Evolutionary conservation across 1,139 yeast genomes (phyloP).

Genomic region (Sugiyamaella japonica): DNA sequence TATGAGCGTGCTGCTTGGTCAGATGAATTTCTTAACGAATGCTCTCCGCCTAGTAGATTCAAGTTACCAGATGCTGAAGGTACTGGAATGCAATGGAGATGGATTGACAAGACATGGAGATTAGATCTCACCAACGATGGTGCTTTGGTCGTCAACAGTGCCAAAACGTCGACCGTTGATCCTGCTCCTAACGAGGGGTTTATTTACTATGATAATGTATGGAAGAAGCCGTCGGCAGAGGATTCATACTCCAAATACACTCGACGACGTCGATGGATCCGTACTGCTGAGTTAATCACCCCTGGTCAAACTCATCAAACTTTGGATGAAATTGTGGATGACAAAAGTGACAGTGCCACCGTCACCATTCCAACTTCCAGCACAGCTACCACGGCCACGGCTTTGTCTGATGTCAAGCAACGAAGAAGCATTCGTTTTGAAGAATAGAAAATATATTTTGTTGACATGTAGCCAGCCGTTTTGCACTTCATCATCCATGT

Average conservation of each 20-base stretch:
- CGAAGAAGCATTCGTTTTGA: slow-evolving; percentile 40
- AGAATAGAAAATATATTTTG: slow-evolving; percentile 19
- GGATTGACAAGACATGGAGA: slow-evolving; percentile 94
- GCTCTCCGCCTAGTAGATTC: slow-evolving; percentile 73
- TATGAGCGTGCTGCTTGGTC: slow-evolving; percentile 98
- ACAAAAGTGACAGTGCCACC: not conserved
- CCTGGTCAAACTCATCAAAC: slow-evolving; percentile 22
- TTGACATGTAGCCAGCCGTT: not conserved
- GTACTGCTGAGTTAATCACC: slow-evolving; percentile 81
- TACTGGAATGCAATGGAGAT: slow-evolving; percentile 80
- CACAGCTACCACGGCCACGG: slow-evolving; percentile 2
- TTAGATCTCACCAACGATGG: slow-evolving; percentile 89
- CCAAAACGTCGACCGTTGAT: slow-evolving; percentile 65
- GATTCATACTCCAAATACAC: slow-evolving; percentile 90
- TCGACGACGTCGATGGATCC: slow-evolving; percentile 90
- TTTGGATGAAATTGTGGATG: not conserved
- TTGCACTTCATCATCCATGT: not conserved
- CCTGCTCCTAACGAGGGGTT: slow-evolving; percentile 83
- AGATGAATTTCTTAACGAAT: slow-evolving; percentile 88
- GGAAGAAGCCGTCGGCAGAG: slow-evolving; percentile 89
- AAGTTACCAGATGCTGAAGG: slow-evolving; percentile 74
- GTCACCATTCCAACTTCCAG: slow-evolving; percentile 1
- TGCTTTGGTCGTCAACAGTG: slow-evolving; percentile 66
- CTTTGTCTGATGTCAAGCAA: slow-evolving; percentile 26
- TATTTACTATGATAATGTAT: slow-evolving; percentile 85